Percentiles rank a stretch among this genome's conserved stretches.
Evolutionary conservation across 2,329 filamentous ascomycete genomes (phyloP).

Genomic region (Penicillium sp.): DNA sequence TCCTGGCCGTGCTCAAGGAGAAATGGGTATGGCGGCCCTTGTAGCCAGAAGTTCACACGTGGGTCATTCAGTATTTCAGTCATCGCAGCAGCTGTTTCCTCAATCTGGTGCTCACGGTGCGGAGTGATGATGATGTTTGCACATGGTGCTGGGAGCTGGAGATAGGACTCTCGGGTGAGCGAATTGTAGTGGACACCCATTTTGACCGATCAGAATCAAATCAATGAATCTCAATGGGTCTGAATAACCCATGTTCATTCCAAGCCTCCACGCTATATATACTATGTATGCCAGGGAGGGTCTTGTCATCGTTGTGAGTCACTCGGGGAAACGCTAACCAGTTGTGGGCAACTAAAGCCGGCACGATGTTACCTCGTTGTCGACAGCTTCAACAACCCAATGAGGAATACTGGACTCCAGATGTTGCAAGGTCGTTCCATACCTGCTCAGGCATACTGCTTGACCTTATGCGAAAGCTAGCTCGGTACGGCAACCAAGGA

Average conservation of each 20-base stretch:
- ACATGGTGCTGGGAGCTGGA: conserved; percentile 25
- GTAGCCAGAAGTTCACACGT: conserved; percentile 23
- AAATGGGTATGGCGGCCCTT: conserved; percentile 29
- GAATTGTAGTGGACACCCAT: conserved; percentile 22
- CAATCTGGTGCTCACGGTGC: conserved; percentile 16
- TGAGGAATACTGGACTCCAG: not conserved
- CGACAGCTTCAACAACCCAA: not conserved
- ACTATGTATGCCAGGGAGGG: not conserved
- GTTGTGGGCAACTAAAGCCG: not conserved
- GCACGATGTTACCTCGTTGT: not conserved
- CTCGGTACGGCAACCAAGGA: not conserved
- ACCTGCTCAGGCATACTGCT: not conserved
- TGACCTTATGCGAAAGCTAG: not conserved
- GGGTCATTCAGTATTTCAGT: conserved; percentile 27
- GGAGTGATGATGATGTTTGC: conserved; percentile 30
- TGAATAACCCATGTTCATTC: not conserved
- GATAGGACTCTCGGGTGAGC: conserved; percentile 24
- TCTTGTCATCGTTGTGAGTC: not conserved
- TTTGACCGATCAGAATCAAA: not conserved
- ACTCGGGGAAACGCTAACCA: not conserved
- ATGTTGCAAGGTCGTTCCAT: not conserved
- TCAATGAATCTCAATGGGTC: not conserved
- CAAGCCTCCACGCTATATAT: not conserved
- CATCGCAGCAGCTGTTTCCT: conserved; percentile 12
- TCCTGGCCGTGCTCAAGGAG: conserved; percentile 17